Evolutionary conservation across 768 basidiomycete genomes (phyloP), one percentile per base, ranked within the genome.

Genomic region (Naganishia vaughanmartiniae): DNA sequence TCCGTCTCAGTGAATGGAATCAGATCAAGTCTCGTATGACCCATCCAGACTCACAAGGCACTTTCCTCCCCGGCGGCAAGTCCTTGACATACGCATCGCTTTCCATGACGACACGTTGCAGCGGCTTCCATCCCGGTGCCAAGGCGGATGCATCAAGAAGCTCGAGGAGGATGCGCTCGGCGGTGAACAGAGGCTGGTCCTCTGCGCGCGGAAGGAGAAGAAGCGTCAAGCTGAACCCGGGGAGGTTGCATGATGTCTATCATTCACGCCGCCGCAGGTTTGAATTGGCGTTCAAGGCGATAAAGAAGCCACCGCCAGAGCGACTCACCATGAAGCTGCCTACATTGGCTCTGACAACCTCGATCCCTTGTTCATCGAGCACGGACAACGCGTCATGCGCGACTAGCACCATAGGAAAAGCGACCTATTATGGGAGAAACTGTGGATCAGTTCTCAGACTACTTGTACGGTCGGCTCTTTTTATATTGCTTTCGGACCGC

Each of bases 71-170:
- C 36, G 33, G 34, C 5, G 36, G 36, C 24, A 33, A 30, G 53
- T 36, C 34, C 24, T 53, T 30, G 31, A 28, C 33, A 12, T 53
- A 54, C 31, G 54, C 53, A 24, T 67, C 53, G 12, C 10, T n/a
- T 21, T 39, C 57, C 57, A 42, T 60, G 46, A 66, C 30, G 11
- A 51, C 65, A 30, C 30, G 24, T 9, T 76, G 73, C 4, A 86
- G 85, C 90, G 89, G 93, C 74, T 87, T 89, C 93, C 93, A 95
- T 15, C 92, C 93, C 0, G 91, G 91, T 0, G 87, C 86, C 54
- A 88, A 83, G 10, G 48, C 82, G 72, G 54, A 81, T 63, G 34
- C 81, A 65, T 84, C 83, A 28, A 84, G 74, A 28, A 76, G 74
- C 33, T 79, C 73, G 42, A 84, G 73, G 42, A 84, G 73, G 34